Evolutionary conservation across 371 early-diverging fungal genomes (phyloP).

Genomic region (Coemansia sp.): DNA sequence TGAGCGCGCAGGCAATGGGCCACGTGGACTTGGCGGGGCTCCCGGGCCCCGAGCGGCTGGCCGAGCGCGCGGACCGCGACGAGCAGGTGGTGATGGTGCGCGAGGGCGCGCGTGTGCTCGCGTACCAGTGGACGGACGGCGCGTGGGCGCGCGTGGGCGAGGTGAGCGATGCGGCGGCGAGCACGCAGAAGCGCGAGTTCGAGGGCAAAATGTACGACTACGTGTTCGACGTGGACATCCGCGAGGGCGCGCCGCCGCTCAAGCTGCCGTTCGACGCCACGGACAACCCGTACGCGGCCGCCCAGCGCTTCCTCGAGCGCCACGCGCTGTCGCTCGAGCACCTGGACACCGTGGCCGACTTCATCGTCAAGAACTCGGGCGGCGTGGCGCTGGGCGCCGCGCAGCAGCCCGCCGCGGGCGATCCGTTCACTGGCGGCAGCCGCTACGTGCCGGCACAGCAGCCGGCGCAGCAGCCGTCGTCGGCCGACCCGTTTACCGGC

Average conservation of each 20-base stretch:
- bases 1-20: slow-evolving; percentile 76
- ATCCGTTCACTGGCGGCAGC: slow-evolving; percentile 61
- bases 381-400: slow-evolving; percentile 57
- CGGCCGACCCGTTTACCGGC: slow-evolving; percentile 57
- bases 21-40: slow-evolving; percentile 83
- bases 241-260: slow-evolving; percentile 71
- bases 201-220: slow-evolving; percentile 94
- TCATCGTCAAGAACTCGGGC: slow-evolving; percentile 86
- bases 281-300: slow-evolving; percentile 94
- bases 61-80: slow-evolving; percentile 73
- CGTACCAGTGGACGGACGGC: slow-evolving; percentile 69
- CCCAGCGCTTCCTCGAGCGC: slow-evolving; percentile 82
- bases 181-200: slow-evolving; percentile 70
- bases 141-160: slow-evolving; percentile 92
- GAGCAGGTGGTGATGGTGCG: slow-evolving; percentile 90
- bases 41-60: slow-evolving; percentile 74
- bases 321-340: slow-evolving; percentile 79
- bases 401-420: slow-evolving; percentile 6
- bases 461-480: neutral
- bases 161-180: slow-evolving; percentile 89
- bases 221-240: slow-evolving; percentile 96
- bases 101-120: slow-evolving; percentile 40
- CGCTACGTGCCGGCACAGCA: slow-evolving; percentile 49
- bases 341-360: slow-evolving; percentile 91
- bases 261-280: slow-evolving; percentile 92